These are phyloP conservation scores for Venturia effusa DNA, from an alignment of 2,329 filamentous ascomycete genomes.

Conservation along the genomic window DNA sequence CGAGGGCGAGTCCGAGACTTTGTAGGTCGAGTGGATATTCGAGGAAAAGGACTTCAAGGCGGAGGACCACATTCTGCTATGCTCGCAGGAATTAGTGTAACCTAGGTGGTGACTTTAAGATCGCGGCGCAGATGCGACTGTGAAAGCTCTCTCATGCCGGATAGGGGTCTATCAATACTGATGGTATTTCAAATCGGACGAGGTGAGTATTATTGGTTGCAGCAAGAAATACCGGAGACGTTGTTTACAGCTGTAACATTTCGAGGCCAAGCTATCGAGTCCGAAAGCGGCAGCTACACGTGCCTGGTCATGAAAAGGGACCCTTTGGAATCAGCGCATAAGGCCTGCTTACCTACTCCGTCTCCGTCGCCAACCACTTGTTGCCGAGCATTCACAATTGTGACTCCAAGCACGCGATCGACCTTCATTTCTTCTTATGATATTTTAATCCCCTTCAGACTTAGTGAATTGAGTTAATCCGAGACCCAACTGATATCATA, in stretches of 20 bases:
- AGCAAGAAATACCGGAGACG: not conserved
- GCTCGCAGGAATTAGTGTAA: not conserved
- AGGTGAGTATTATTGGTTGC: not conserved
- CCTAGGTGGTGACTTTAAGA: not conserved
- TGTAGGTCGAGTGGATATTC: slow-evolving; percentile 89
- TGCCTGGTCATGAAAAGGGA: not conserved
- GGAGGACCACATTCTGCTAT: slow-evolving; percentile 67
- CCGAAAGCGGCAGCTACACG: not conserved
- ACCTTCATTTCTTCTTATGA: too few relatives aligned
- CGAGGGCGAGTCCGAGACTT: slow-evolving; percentile 63
- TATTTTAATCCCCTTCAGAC: not conserved
- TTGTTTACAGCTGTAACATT: not conserved
- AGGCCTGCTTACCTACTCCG: not conserved
- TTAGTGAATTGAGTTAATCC: not conserved
- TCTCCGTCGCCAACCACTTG: not conserved
- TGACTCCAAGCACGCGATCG: slow-evolving; percentile 9
- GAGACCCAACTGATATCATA: slow-evolving; percentile 9
- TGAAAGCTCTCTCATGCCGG: not conserved
- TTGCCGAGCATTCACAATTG: slow-evolving; percentile 8
- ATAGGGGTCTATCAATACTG: not conserved
- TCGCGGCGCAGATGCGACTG: not conserved
- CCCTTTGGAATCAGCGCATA: too few relatives aligned
- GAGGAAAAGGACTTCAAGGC: slow-evolving; percentile 89
- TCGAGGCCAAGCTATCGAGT: not conserved
- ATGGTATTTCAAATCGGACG: not conserved